Conservation (phyloP, 2,329 filamentous ascomycete species). For the Fusarium luffae region DNA sequence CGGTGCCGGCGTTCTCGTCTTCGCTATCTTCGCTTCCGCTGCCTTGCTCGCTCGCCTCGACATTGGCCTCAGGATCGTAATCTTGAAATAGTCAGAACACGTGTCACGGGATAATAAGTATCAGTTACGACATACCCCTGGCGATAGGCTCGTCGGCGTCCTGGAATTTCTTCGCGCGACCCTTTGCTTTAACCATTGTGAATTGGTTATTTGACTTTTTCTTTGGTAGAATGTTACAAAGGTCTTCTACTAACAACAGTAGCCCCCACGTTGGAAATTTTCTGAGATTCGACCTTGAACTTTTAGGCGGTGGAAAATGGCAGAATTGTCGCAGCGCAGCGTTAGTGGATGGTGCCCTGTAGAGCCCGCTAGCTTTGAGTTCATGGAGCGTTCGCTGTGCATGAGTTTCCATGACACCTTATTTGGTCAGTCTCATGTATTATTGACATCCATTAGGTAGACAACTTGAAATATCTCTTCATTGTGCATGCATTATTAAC, state of each 20-base stretch:
- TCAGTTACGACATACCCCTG: constrained; percentile 62
- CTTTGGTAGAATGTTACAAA: constrained; percentile 13
- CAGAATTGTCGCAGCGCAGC: constrained; percentile 51
- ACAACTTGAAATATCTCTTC: not conserved
- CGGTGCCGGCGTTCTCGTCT: constrained; percentile 73
- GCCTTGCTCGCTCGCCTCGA: constrained; percentile 64
- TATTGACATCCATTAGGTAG: not conserved
- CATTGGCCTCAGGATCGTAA: constrained; percentile 81
- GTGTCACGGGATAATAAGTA: not conserved
- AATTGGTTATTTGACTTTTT: constrained; percentile 40
- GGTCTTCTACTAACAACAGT: constrained; percentile 17
- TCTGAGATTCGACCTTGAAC: constrained; percentile 51
- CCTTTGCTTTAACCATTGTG: constrained; percentile 63
- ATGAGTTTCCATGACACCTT: constrained; percentile 14
- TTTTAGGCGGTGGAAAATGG: constrained; percentile 63
- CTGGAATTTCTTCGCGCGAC: constrained; percentile 69
- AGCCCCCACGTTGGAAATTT: constrained; percentile 52
- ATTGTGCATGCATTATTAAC: not conserved
- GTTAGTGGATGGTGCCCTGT: constrained; percentile 18
- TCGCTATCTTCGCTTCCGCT: constrained; percentile 62
- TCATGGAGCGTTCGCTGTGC: not conserved
- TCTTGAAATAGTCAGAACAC: constrained; percentile 57
- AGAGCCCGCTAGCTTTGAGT: constrained; percentile 21
- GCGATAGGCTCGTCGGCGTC: constrained; percentile 70
- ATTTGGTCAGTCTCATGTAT: constrained; percentile 10